Evolutionary conservation across 306 rosid species (phyloP), one percentile per base, ranked within the genome.

Genomic region (Macrotyloma uniflorum): DNA sequence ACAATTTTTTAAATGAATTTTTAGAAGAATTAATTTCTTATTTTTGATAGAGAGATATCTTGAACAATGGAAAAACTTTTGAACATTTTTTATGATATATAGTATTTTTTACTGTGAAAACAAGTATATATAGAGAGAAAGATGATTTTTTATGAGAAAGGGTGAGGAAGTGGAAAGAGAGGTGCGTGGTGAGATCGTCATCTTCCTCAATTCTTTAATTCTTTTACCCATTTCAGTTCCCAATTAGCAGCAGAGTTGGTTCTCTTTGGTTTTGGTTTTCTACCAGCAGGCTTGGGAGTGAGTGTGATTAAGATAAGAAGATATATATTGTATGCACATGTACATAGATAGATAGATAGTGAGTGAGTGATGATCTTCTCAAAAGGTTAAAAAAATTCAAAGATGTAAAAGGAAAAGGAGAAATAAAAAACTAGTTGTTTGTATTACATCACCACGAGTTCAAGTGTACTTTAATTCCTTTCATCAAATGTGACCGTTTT

Each of bases 241-340:
- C 93, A 82, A 86, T 55, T 82, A 57, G 54, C 24, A 24, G 62
- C 84, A 83, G 76, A 35, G 14, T 80, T 83, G 91, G 77, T 81
- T 86, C 53, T 72, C 69, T 80, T 74, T 61, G 70, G 79, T 70
- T 73, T 70, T 79, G 84, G 85, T 75, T 76, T 26, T 46, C 75
- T 40, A 23, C 38, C n/a, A 49, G 3, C 75, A 65, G 36, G 55
- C 87, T 84, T 91, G 86, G 91, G 87, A 93, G 97, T 90, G 96
- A 91, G 98, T 85, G 97, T 84, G 4, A 58, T 49, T 67, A 84
- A 49, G 74, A 77, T 80, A 69, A 24, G 8, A 54, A 16, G 20
- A 55, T 68, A 67, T 13, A 30, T 30, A 26, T 26, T 11, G 15
- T 46, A 23, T 26, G 30, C 15, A 45, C 49, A 42, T 45, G 1